Evolutionary conservation across 176 grass and related monocot species (phyloP), one percentile per base, ranked within the genome.

Genomic region (Leersia perrieri): DNA sequence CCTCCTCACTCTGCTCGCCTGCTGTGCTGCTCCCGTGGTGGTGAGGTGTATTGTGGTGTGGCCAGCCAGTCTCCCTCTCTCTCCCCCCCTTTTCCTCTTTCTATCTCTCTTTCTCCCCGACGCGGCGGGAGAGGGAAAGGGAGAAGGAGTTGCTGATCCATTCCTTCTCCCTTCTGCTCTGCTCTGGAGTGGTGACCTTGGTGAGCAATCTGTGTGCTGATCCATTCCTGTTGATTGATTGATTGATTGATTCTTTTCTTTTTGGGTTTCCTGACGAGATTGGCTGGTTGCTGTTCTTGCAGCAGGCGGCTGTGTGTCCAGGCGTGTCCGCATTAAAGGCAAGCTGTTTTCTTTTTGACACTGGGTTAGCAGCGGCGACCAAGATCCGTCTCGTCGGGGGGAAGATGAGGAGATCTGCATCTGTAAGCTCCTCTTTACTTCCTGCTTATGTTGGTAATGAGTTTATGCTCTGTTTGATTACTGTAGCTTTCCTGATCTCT

Each of bases 331-430:
- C 81, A 84, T 84, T 70, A 15, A 84, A 85, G 87, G 11, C 62
- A 66, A 38, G 79, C 51, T 12, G 31, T 38, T 34, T 62, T 68
- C n/a, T n/a, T 62, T 66, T 29, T 41, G 14, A 85, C 63, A 33
- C 58, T 27, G 66, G 66, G 31, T 63, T 49, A 41, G 66, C 53
- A 45, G 29, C 31, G 47, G 74, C 22, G 38, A 7, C 7, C 29
- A 33, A 73, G 77, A 91, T 77, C 78, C 2, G 9, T 70, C 38
- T 69, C 86, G 31, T 30, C 49, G 73, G 60, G 73, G 60, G 9
- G 16, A 76, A 85, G 79, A 97, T 97, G 91, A 80, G 63, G 84
- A 87, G 88, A 93, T 97, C 91, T 83, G 70, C 70, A 45, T 57
- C 84, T 68, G 91, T 93, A 86, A 89, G 84, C 83, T 47, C 9